A percentile compares a stretch with the other conserved stretches of the same genome.
Conservation (phyloP, 108 stramenopile species). For the Hondaea fermentalgiana region DNA sequence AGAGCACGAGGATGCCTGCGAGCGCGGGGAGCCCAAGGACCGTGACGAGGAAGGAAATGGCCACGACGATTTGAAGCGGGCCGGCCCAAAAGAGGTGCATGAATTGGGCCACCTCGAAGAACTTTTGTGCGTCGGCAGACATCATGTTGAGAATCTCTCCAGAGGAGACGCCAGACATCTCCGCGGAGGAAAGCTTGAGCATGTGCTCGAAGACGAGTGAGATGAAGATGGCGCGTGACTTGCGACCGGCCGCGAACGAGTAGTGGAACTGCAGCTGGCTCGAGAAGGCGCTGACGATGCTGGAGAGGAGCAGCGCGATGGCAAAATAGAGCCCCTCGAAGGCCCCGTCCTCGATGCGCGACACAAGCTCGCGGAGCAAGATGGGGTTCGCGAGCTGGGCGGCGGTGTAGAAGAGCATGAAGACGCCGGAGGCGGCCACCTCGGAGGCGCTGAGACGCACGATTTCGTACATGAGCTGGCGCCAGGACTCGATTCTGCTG, state of each 20-base stretch:
- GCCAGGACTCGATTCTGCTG: not conserved
- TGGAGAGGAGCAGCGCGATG: conserved; percentile 38
- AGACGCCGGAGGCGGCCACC: conserved; percentile 60
- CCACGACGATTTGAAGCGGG: conserved; percentile 63
- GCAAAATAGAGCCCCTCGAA: conserved; percentile 45
- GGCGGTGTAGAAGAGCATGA: conserved; percentile 56
- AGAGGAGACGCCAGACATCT: conserved; percentile 38
- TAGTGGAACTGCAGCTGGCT: conserved; percentile 64
- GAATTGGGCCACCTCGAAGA: conserved; percentile 68
- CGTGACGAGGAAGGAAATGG: conserved; percentile 50
- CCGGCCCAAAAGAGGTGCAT: conserved; percentile 76
- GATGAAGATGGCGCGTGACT: conserved; percentile 50
- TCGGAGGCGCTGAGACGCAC: not conserved
- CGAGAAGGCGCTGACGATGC: conserved; percentile 51
- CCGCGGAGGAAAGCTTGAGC: conserved; percentile 52
- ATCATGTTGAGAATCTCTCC: conserved; percentile 66
- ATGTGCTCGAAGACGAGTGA: conserved; percentile 54
- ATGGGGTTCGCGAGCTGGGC: conserved; percentile 62
- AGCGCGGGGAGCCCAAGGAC: conserved; percentile 35
- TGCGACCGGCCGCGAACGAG: conserved; percentile 53
- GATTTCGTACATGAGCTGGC: not conserved
- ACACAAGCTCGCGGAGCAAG: conserved; percentile 57
- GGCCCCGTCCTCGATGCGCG: conserved; percentile 50
- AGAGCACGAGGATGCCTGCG: conserved; percentile 52
- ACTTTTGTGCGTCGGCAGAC: conserved; percentile 51